phyloP scores from a whole-genome alignment of 2,329 filamentous ascomycete species.

The Stemphylium vesicarium region DNA sequence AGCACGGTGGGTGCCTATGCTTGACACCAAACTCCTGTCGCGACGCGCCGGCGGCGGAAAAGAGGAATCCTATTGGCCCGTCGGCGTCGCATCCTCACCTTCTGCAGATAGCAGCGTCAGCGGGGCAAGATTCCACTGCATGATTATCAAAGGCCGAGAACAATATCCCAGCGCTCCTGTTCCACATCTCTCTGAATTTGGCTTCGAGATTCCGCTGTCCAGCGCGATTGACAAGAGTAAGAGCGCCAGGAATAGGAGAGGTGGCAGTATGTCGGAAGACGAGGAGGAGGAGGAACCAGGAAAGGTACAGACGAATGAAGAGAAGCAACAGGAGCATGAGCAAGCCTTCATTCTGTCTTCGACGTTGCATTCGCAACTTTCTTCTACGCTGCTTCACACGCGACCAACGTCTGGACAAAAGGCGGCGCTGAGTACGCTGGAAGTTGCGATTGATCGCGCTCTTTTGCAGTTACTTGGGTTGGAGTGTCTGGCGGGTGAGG shows the following conservation, averaged over 20 bases:
- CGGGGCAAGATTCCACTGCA: conserved; percentile 92
- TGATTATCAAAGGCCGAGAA: conserved; percentile 96
- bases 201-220: conserved; percentile 82
- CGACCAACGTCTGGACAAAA: conserved; percentile 70
- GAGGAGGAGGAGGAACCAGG: conserved; percentile 44
- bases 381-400: conserved; percentile 74
- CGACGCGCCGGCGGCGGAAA: conserved; percentile 86
- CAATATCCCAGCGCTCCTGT: conserved; percentile 84
- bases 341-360: conserved; percentile 80
- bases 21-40: conserved; percentile 84
- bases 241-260: conserved; percentile 34
- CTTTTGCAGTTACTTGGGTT: conserved; percentile 85
- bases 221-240: conserved; percentile 53
- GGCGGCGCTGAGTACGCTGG: conserved; percentile 69
- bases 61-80: conserved; percentile 90
- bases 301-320: conserved; percentile 24
- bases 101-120: conserved; percentile 71
- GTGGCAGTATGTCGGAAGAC: conserved; percentile 40
- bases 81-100: conserved; percentile 80
- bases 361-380: conserved; percentile 74
- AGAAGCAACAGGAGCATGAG: conserved; percentile 71
- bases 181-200: conserved; percentile 90
- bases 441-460: conserved; percentile 88
- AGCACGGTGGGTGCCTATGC: conserved; percentile 87
- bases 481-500: conserved; percentile 92